phyloP scores from a whole-genome alignment of 345 rosid species.

The Melastoma malabathricum region DNA sequence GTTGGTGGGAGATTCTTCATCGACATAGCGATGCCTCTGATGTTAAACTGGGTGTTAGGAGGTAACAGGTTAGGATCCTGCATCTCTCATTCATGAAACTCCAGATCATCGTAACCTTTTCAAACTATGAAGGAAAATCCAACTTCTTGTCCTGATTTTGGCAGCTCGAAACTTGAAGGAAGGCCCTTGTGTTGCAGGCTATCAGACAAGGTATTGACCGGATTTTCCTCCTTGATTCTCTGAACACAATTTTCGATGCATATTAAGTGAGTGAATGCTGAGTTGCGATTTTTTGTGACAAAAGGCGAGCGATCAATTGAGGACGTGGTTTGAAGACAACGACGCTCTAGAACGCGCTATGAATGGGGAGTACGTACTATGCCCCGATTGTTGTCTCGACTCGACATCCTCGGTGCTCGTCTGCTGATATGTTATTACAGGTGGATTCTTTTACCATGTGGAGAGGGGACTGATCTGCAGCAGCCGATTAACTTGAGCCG shows the following conservation, averaged over 20 bases:
- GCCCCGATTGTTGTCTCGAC: conserved; percentile 1
- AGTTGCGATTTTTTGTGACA: background rate
- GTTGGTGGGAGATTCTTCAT: conserved; percentile 78
- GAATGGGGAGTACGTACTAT: conserved; percentile 51
- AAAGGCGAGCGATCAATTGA: conserved; percentile 38
- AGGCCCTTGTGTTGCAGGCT: conserved; percentile 70
- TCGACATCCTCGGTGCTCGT: conserved; percentile 2
- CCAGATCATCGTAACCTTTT: background rate
- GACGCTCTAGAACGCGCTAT: conserved; percentile 77
- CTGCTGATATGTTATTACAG: conserved; percentile 15
- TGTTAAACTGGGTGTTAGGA: conserved; percentile 86
- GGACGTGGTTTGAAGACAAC: conserved; percentile 39
- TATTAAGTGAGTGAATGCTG: background rate
- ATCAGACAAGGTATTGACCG: conserved; percentile 57
- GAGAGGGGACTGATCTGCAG: conserved; percentile 24
- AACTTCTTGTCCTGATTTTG: conserved; percentile 5
- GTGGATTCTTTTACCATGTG: conserved; percentile 56
- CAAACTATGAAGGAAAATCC: background rate
- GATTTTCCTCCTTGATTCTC: too few species aligned
- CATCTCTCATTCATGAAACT: conserved; percentile 1
- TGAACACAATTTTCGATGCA: too few species aligned
- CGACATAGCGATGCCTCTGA: conserved; percentile 61
- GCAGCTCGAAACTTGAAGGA: conserved; percentile 78
- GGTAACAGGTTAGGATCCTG: conserved; percentile 58
- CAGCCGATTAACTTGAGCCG: conserved; percentile 38